Conservation (phyloP, 129 eudicot genomes). For the Artemisia tridentata region DNA sequence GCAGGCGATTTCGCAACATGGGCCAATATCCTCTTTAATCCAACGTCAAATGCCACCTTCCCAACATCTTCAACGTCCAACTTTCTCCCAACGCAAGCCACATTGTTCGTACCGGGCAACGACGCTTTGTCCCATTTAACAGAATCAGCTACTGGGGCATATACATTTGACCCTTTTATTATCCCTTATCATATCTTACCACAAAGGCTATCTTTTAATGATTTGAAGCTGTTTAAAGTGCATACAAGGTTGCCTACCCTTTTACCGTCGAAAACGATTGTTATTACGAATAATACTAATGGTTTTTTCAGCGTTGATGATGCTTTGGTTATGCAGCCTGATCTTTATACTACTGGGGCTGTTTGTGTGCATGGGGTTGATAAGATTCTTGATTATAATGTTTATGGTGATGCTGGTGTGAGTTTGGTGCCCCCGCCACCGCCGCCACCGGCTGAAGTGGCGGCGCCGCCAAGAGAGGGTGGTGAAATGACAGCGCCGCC, state of each 20-base stretch:
- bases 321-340: slow-evolving; percentile 50
- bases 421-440: neutral
- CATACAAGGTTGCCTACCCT: slow-evolving; percentile 63
- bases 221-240: slow-evolving; percentile 35
- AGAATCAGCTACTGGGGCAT: slow-evolving; percentile 30
- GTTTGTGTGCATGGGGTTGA: slow-evolving; percentile 53
- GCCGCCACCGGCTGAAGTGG: slow-evolving; percentile 21
- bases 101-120: slow-evolving; percentile 55
- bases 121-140: slow-evolving; percentile 36
- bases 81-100: slow-evolving; percentile 37
- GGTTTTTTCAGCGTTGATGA: slow-evolving; percentile 47
- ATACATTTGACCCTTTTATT: slow-evolving; percentile 41
- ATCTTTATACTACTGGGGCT: slow-evolving; percentile 31
- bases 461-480: neutral
- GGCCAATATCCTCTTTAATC: slow-evolving; percentile 49
- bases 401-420: slow-evolving; percentile 21
- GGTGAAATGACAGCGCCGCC: neutral
- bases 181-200: slow-evolving; percentile 70
- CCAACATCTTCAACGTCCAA: slow-evolving; percentile 17
- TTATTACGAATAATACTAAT: slow-evolving; percentile 45
- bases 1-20: slow-evolving; percentile 57
- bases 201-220: slow-evolving; percentile 50
- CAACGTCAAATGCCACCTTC: slow-evolving; percentile 33
- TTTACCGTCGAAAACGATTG: slow-evolving; percentile 41
- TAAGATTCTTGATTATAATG: slow-evolving; percentile 37